phyloP scores from a whole-genome alignment of 306 rosid genomes.

The Cicer yamashitae region DNA sequence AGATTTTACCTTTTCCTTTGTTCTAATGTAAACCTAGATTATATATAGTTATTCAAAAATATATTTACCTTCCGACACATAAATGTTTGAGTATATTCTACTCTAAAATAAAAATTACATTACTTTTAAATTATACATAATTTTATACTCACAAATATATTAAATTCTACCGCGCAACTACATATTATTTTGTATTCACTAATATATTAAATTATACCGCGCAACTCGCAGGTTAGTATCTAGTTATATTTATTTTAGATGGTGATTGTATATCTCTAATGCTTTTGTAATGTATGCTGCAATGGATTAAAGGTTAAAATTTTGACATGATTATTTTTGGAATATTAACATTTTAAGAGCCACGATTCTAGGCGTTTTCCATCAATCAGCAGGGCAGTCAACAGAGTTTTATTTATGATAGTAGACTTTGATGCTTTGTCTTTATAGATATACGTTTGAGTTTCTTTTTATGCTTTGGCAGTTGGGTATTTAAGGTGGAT shows the following conservation, averaged over 20 bases:
- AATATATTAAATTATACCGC: too few relatives aligned
- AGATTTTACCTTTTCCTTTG: too few relatives aligned
- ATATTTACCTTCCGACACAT: too few relatives aligned
- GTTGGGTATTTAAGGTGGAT: conserved; percentile 25
- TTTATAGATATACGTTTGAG: background rate
- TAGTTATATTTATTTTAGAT: background rate
- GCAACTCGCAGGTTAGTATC: too few relatives aligned
- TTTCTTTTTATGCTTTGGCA: conserved; percentile 28
- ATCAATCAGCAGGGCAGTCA: background rate
- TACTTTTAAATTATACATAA: too few relatives aligned
- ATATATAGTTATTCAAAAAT: too few relatives aligned
- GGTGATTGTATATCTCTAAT: background rate
- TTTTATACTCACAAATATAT: too few relatives aligned
- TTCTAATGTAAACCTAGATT: too few relatives aligned
- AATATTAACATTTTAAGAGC: background rate
- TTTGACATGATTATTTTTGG: conserved; percentile 10
- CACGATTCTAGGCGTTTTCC: background rate
- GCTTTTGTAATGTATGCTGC: conserved; percentile 19
- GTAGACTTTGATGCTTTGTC: conserved; percentile 15
- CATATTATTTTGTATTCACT: too few relatives aligned
- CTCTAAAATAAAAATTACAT: too few relatives aligned
- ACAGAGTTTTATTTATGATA: conserved; percentile 22
- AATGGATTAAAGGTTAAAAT: conserved; percentile 3
- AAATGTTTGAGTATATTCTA: too few relatives aligned
- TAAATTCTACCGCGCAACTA: too few relatives aligned